Evolutionary conservation across 768 basidiomycete species (phyloP).

Genomic region (Myochromella boudieri): DNA sequence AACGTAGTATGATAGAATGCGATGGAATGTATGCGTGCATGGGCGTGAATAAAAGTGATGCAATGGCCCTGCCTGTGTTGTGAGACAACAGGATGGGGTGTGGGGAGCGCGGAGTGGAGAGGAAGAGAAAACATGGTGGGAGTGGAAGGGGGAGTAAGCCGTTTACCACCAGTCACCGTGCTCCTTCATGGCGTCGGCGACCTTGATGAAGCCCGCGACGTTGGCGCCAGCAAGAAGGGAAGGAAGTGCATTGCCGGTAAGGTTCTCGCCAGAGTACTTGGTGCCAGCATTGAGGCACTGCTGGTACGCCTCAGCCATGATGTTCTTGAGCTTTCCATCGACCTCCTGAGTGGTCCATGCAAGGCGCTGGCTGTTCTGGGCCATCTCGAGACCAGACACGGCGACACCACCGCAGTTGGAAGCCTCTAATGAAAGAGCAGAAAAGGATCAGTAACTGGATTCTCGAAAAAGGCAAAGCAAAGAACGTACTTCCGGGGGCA

Average conservation of each 20-base stretch:
- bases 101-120: no score
- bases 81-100: no score
- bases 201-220: constrained; percentile 71
- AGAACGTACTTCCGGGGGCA: constrained; percentile 65
- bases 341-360: constrained; percentile 64
- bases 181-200: constrained; percentile 70
- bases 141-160: no score
- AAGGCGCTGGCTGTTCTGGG: constrained; percentile 70
- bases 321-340: constrained; percentile 65
- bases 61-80: no score
- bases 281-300: constrained; percentile 56
- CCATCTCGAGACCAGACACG: constrained; percentile 79
- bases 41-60: no score
- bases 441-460: constrained; percentile 2
- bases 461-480: background rate
- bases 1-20: no score
- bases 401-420: constrained; percentile 76
- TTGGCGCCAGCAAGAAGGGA: constrained; percentile 66
- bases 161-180: constrained; percentile 78
- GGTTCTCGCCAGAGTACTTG: constrained; percentile 54
- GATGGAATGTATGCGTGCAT: no score
- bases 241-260: constrained; percentile 39
- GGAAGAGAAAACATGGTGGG: no score
- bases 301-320: constrained; percentile 67
- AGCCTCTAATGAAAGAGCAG: constrained; percentile 32